Evolutionary conservation across 2,329 filamentous ascomycete genomes (phyloP), one percentile per base, ranked within the genome.

Genomic region (Zymoseptoria crescenta): DNA sequence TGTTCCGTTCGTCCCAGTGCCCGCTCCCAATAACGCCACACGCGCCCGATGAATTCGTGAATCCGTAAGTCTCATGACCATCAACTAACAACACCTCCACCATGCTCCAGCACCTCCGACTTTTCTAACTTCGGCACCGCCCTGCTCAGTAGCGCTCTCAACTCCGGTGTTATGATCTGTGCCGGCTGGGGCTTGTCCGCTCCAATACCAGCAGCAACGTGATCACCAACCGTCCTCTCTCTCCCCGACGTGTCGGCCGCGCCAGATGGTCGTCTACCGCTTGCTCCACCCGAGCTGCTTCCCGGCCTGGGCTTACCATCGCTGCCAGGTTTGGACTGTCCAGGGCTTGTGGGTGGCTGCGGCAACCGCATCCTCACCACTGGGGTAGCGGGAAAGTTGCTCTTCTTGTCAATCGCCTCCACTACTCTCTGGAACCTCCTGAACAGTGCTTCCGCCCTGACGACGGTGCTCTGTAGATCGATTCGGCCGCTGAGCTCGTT

Each of bases 401-500:
- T 81, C 74, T 94, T 95, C 76, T 94, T 93, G 74, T 99, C 95
- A 41, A 96, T 87, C 0, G 90, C 88, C 69, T 97, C 91, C 9
- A 99, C 88, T 1, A 90, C 87, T 51, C 91, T 83, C 69, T 95
- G 87, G 75, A 96, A 99, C 54, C 89, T 86, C 63, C 84, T 85
- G 79, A 95, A 99, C 2, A 99, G 83, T 0, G 86, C 83, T 74
- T 99, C 94, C 9, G 94, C 94, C 30, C 92, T 85, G 60, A 96
- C 85, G 19, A 97, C 83, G 0, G 91, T 95, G 0, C 87, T 87
- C 56, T 91, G 83, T 0, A 99, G 83, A 66, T 99, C 94, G 70
- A 99, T 97, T 1, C 88, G 95, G 64, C 88, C 88, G 4, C 91
- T 96, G 1, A 99, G 83, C 72, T 99, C 94, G 71, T 99, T 99